Percentiles rank a stretch among this genome's conserved stretches.
Evolutionary conservation across 768 basidiomycete species (phyloP).

Genomic region (Lactarius evosmus): DNA sequence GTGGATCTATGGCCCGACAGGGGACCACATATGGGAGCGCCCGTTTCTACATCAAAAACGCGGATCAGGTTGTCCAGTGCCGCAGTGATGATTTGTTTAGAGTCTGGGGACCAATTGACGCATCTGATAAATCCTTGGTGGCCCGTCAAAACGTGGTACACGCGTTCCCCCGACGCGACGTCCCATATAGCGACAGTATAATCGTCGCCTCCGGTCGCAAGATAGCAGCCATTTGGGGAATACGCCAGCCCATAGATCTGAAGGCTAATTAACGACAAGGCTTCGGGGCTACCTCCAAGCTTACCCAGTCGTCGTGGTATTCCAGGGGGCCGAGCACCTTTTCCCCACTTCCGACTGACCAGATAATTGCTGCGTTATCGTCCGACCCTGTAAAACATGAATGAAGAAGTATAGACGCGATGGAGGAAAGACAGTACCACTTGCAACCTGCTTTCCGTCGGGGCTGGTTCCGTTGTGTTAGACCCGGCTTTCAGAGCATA

Average conservation of each 20-base stretch:
- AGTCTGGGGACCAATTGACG: constrained; percentile 17
- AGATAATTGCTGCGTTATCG: constrained; percentile 13
- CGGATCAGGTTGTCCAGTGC: constrained; percentile 7
- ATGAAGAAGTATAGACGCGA: no score
- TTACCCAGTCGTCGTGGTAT: constrained; percentile 13
- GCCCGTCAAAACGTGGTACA: constrained; percentile 28
- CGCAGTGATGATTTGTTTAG: constrained; percentile 8
- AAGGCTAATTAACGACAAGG: not conserved
- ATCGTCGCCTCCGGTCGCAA: constrained; percentile 48
- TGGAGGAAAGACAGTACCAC: constrained; percentile 1
- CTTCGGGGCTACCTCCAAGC: not conserved
- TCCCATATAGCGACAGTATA: constrained; percentile 50
- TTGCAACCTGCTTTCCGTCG: constrained; percentile 17
- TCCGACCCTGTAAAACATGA: constrained; percentile 8
- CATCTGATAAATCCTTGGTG: constrained; percentile 1
- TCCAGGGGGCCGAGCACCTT: not conserved
- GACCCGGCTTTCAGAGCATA: not conserved
- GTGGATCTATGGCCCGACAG: not conserved
- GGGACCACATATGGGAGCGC: constrained; percentile 6
- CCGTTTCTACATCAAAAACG: constrained; percentile 18
- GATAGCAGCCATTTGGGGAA: constrained; percentile 19
- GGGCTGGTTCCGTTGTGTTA: constrained; percentile 3
- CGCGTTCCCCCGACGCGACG: constrained; percentile 41
- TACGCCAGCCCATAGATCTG: constrained; percentile 19
- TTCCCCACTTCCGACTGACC: constrained; percentile 14